Conservation (phyloP, 2,329 filamentous ascomycete species). For the Aulographum hederae region DNA sequence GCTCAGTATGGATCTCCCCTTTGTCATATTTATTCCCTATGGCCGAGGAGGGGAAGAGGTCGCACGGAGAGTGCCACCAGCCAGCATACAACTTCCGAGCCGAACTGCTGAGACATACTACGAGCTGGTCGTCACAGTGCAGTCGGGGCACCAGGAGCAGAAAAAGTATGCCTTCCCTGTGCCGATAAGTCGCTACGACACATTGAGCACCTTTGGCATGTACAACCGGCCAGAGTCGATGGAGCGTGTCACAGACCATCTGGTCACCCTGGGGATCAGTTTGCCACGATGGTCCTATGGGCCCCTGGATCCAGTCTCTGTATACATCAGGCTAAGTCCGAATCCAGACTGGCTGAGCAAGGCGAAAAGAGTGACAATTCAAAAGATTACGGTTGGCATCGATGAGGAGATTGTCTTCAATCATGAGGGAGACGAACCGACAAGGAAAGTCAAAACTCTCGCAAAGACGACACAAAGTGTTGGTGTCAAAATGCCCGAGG, state of each 20-base stretch:
- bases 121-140: constrained; percentile 87
- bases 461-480: constrained; percentile 69
- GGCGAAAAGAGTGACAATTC: constrained; percentile 79
- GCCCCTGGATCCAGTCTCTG: constrained; percentile 82
- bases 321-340: constrained; percentile 85
- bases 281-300: constrained; percentile 94
- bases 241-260: constrained; percentile 69
- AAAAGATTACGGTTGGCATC: constrained; percentile 82
- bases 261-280: constrained; percentile 82
- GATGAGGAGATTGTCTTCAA: constrained; percentile 99
- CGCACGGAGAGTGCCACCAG: constrained; percentile 76
- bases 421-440: constrained; percentile 88
- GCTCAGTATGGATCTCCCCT: constrained; percentile 90
- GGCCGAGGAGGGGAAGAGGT: constrained; percentile 80
- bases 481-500: constrained; percentile 70
- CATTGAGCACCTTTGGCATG: constrained; percentile 96
- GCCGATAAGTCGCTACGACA: constrained; percentile 85
- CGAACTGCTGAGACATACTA: constrained; percentile 95
- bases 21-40: constrained; percentile 93
- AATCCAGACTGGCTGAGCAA: constrained; percentile 86
- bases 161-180: constrained; percentile 85
- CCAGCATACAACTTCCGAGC: constrained; percentile 75
- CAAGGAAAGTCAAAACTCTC: constrained; percentile 73
- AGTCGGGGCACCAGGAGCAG: constrained; percentile 73
- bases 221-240: constrained; percentile 91